phyloP scores from a whole-genome alignment of 805 yeast genomes.

The Candida rishiriensis region DNA sequence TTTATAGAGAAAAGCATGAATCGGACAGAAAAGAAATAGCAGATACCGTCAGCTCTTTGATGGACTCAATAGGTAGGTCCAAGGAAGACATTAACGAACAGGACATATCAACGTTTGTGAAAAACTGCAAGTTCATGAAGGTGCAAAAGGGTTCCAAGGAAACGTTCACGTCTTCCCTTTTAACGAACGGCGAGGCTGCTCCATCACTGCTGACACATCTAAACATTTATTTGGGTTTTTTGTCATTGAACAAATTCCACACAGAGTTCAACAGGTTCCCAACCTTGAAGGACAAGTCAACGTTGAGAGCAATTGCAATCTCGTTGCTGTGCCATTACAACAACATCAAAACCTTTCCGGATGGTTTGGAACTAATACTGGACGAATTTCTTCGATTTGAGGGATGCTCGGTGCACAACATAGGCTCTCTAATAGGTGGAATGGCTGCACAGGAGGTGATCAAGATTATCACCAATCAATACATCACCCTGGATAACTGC shows the following conservation, averaged over 20 bases:
- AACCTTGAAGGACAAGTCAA: conserved; percentile 14
- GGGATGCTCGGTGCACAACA: conserved; percentile 49
- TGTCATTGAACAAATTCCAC: conserved; percentile 29
- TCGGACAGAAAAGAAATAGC: conserved; percentile 42
- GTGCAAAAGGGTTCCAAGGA: conserved; percentile 44
- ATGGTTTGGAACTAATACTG: conserved; percentile 35
- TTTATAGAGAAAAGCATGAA: conserved; percentile 54
- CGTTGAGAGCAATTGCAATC: conserved; percentile 21
- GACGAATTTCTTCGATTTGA: conserved; percentile 37
- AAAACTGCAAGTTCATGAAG: conserved; percentile 50
- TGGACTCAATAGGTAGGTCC: conserved; percentile 27
- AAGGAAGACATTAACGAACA: conserved; percentile 29
- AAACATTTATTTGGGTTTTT: conserved; percentile 39
- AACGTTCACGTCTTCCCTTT: conserved; percentile 16
- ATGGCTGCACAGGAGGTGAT: conserved; percentile 79
- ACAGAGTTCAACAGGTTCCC: conserved; percentile 20
- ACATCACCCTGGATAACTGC: conserved; percentile 69
- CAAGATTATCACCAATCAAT: conserved; percentile 73
- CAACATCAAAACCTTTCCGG: conserved; percentile 25
- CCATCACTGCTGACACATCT: conserved; percentile 10
- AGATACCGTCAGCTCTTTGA: conserved; percentile 26
- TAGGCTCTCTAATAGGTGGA: conserved; percentile 75
- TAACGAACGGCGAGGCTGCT: conserved; percentile 5
- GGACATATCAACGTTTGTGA: conserved; percentile 49
- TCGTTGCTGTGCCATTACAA: conserved; percentile 22